A percentile compares a stretch with the other conserved stretches of the same genome.
Evolutionary conservation across 192 early-diverging fungal genomes (phyloP).

Genomic region (Coemansia guatemalensis): DNA sequence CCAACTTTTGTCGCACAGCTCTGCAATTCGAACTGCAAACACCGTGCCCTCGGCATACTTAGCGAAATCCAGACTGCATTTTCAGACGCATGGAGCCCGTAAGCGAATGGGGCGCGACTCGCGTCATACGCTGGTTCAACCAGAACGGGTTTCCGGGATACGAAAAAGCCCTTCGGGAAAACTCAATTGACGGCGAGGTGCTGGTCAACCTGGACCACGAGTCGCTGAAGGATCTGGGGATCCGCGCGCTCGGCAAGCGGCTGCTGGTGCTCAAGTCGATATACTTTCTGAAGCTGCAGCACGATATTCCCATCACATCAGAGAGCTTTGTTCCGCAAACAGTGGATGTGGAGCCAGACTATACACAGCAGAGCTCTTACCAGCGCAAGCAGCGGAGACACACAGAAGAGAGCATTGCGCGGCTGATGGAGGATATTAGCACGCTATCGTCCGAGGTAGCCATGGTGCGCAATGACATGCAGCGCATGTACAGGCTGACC

Average conservation of each 20-base stretch:
- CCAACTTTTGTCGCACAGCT: not conserved
- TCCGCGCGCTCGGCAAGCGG: conserved; percentile 83
- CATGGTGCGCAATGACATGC: conserved; percentile 46
- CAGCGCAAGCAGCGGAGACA: conserved; percentile 50
- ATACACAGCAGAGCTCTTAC: conserved; percentile 37
- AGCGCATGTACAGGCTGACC: conserved; percentile 48
- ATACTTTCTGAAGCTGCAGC: conserved; percentile 76
- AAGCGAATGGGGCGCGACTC: conserved; percentile 38
- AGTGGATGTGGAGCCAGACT: conserved; percentile 52
- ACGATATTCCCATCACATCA: conserved; percentile 75
- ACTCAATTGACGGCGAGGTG: conserved; percentile 87
- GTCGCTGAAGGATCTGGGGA: conserved; percentile 83
- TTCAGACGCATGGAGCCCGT: conserved; percentile 41
- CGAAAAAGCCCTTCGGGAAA: conserved; percentile 59
- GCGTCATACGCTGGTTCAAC: conserved; percentile 51
- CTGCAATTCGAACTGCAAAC: not conserved
- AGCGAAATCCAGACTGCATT: not conserved
- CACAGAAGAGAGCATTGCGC: conserved; percentile 41
- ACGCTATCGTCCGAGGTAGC: conserved; percentile 41
- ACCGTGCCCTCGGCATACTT: not conserved
- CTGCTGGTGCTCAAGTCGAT: conserved; percentile 89
- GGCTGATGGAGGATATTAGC: conserved; percentile 47
- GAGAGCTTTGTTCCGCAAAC: conserved; percentile 85
- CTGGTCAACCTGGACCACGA: conserved; percentile 88
- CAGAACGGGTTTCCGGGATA: conserved; percentile 54